A percentile compares a stretch with the other conserved stretches of the same genome.
Evolutionary conservation across 306 rosid genomes (phyloP).

Genomic region (Gastrolobium bilobum): DNA sequence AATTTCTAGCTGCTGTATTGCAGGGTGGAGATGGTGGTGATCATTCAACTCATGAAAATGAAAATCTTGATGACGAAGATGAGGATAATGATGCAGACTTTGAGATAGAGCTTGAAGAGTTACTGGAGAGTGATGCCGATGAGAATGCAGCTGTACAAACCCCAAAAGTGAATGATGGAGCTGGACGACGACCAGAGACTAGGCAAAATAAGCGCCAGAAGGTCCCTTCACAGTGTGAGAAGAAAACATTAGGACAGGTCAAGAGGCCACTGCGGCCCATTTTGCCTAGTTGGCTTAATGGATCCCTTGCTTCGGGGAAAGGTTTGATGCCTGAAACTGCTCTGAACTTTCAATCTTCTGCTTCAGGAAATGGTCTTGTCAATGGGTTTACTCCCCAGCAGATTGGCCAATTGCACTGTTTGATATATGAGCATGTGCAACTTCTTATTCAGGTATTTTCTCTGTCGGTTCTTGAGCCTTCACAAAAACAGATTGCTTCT

Average conservation of each 20-base stretch:
- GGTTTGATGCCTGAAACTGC: conserved; percentile 61
- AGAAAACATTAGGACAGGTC: conserved; percentile 60
- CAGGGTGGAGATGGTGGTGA: conserved; percentile 72
- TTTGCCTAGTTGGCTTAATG: conserved; percentile 73
- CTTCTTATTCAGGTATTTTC: conserved; percentile 95
- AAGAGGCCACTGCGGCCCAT: conserved; percentile 86
- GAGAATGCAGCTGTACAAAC: conserved; percentile 56
- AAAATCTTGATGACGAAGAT: conserved; percentile 79
- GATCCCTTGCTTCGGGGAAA: conserved; percentile 59
- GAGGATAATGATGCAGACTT: conserved; percentile 97
- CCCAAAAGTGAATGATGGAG: conserved; percentile 60
- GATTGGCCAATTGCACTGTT: conserved; percentile 80
- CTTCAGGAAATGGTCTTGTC: conserved; percentile 63
- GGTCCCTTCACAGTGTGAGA: conserved; percentile 59
- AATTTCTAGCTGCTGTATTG: conserved; percentile 88
- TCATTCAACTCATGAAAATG: conserved; percentile 67
- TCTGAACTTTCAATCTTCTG: conserved; percentile 52
- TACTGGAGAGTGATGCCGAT: conserved; percentile 86
- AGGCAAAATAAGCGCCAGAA: conserved; percentile 78
- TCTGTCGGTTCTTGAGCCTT: conserved; percentile 76
- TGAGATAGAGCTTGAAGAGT: conserved; percentile 96
- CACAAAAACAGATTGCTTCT: conserved; percentile 82
- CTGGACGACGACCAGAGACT: conserved; percentile 86
- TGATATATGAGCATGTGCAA: conserved; percentile 92
- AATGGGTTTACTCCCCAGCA: conserved; percentile 88